phyloP scores from a whole-genome alignment of 1,139 yeast species.

The Eremothecium gossypii region DNA sequence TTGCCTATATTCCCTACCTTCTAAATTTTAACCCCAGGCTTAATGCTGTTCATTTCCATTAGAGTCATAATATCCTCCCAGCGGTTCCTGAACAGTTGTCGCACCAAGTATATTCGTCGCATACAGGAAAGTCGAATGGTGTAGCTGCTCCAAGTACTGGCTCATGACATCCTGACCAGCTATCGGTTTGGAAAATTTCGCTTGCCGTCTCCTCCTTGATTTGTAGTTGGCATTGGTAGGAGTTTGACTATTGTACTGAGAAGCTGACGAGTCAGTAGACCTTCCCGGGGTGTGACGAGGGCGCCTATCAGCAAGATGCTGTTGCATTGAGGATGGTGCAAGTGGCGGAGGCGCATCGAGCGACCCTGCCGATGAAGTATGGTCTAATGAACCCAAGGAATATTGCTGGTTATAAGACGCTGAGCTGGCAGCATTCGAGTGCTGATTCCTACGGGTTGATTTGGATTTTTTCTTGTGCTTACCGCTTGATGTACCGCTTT shows the following conservation, averaged over 20 bases:
- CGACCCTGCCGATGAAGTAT: conserved; percentile 9
- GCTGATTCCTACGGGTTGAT: background rate
- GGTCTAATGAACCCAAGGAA: conserved; percentile 2
- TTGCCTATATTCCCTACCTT: no score
- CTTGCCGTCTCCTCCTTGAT: conserved; percentile 3
- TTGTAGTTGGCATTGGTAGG: conserved; percentile 2
- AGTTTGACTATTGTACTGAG: background rate
- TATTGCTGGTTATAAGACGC: background rate
- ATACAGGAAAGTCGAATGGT: conserved; percentile 50
- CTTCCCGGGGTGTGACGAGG: conserved; percentile 8
- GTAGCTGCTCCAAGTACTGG: conserved; percentile 63
- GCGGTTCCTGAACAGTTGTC: conserved; percentile 24
- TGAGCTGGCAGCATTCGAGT: background rate
- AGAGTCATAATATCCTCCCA: conserved; percentile 14
- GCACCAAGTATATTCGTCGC: conserved; percentile 44
- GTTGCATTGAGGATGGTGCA: conserved; percentile 13
- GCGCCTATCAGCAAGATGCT: background rate
- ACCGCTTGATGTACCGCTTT: background rate
- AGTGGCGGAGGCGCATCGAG: conserved; percentile 15
- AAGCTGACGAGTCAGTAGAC: conserved; percentile 4
- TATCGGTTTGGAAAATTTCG: conserved; percentile 28
- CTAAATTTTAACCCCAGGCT: no score
- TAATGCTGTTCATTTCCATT: conserved; percentile 3
- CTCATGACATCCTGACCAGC: conserved; percentile 73
- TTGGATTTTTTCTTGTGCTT: conserved; percentile 2